Conservation (phyloP, 1,284 basidiomycete genomes). For the Leccinum griseonigrum region DNA sequence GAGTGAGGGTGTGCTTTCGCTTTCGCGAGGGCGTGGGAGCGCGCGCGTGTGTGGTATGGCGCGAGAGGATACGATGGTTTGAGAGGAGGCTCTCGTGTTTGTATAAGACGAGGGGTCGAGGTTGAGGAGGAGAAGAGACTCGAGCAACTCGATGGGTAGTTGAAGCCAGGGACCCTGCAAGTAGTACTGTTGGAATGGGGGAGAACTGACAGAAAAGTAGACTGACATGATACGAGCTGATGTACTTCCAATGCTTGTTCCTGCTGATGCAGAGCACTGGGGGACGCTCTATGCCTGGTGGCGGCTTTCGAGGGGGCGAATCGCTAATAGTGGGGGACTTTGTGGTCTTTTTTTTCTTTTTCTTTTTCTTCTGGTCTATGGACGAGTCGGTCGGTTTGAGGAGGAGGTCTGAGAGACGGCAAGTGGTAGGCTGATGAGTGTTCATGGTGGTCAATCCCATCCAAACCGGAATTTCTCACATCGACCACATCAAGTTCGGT, state of each 20-base stretch:
- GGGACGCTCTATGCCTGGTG: conserved; percentile 41
- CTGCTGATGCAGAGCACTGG: conserved; percentile 76
- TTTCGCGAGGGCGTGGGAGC: conserved; percentile 34
- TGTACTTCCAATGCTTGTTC: conserved; percentile 86
- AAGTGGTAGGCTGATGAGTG: background rate
- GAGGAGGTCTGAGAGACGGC: conserved; percentile 4
- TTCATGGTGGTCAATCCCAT: background rate
- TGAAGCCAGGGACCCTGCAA: conserved; percentile 80
- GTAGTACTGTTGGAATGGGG: background rate
- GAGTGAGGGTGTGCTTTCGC: conserved; percentile 43
- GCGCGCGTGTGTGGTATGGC: conserved; percentile 23
- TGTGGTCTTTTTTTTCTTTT: conserved; percentile 70
- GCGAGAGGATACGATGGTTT: conserved; percentile 29
- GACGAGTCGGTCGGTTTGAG: conserved; percentile 12
- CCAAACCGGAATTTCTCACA: background rate
- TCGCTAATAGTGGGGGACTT: conserved; percentile 37
- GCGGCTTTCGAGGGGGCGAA: conserved; percentile 11
- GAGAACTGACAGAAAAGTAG: background rate
- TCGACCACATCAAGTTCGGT: background rate
- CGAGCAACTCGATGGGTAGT: conserved; percentile 77
- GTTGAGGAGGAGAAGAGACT: conserved; percentile 74
- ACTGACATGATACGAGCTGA: conserved; percentile 83
- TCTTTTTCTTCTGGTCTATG: conserved; percentile 52
- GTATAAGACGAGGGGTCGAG: conserved; percentile 65
- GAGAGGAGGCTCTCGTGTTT: conserved; percentile 43